These are phyloP conservation scores for Podospora conica DNA, from an alignment of 495 filamentous ascomycete species.

Conservation along the genomic window DNA sequence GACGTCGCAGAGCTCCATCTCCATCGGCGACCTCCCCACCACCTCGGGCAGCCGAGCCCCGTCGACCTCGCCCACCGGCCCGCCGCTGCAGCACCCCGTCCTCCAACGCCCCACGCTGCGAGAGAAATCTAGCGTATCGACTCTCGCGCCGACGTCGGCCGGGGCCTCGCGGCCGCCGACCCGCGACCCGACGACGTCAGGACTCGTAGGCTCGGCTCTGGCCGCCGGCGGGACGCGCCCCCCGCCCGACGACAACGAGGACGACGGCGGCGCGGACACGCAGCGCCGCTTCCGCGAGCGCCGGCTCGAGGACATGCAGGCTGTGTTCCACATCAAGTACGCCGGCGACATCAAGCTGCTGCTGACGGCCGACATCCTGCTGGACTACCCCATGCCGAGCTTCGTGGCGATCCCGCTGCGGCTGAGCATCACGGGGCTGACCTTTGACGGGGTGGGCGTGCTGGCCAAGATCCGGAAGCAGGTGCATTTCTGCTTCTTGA, in stretches of 20 bases:
- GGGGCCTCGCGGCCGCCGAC: slow-evolving; percentile 45
- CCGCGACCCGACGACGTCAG: slow-evolving; percentile 25
- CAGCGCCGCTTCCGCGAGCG: slow-evolving; percentile 42
- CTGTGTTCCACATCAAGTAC: slow-evolving; percentile 84
- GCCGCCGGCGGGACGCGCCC: background rate
- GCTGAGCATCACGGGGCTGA: slow-evolving; percentile 86
- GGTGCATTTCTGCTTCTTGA: slow-evolving; percentile 87
- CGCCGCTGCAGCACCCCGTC: slow-evolving; percentile 9
- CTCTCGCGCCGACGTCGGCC: slow-evolving; percentile 41
- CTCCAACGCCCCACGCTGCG: slow-evolving; percentile 8
- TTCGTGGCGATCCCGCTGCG: slow-evolving; percentile 91
- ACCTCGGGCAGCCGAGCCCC: background rate
- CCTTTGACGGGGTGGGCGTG: slow-evolving; percentile 90
- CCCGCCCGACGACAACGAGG: slow-evolving; percentile 5
- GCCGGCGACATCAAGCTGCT: slow-evolving; percentile 76
- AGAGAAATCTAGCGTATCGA: slow-evolving; percentile 50
- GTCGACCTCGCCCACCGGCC: slow-evolving; percentile 2
- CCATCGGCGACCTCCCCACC: slow-evolving; percentile 31
- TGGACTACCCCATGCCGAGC: slow-evolving; percentile 96
- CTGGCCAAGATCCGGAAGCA: slow-evolving; percentile 79
- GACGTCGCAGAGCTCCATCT: slow-evolving; percentile 40
- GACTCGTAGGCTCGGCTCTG: slow-evolving; percentile 18
- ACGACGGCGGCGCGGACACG: slow-evolving; percentile 22
- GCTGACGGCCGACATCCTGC: slow-evolving; percentile 85
- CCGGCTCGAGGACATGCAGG: slow-evolving; percentile 68